Evolutionary conservation across 345 rosid genomes (phyloP).

Genomic region (Hibiscus mutabilis): DNA sequence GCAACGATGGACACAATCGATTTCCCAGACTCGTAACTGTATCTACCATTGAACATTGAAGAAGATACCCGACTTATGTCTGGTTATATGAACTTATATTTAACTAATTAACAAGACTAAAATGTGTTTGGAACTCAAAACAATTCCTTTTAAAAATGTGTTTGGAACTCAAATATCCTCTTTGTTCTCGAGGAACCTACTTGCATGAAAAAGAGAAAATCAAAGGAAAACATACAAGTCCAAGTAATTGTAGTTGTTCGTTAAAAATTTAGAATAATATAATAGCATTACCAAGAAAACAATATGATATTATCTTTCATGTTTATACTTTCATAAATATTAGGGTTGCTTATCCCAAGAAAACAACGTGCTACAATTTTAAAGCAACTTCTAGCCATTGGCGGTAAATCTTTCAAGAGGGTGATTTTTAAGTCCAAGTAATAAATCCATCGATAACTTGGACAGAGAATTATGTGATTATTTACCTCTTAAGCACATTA

Average conservation of each 20-base stretch:
- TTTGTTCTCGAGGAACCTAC: slow-evolving; percentile 70
- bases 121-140: too few relatives aligned
- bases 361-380: too few relatives aligned
- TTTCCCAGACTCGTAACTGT: too few relatives aligned
- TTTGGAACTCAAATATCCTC: too few relatives aligned
- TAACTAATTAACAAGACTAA: too few relatives aligned
- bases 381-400: background rate
- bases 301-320: background rate
- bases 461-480: background rate
- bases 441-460: background rate
- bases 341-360: background rate
- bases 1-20: too few relatives aligned
- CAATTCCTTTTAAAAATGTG: too few relatives aligned
- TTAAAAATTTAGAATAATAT: background rate
- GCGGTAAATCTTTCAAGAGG: background rate
- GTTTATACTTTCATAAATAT: background rate
- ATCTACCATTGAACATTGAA: too few relatives aligned
- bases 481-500: slow-evolving; percentile 79
- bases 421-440: too few relatives aligned
- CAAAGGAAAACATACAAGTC: background rate
- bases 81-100: too few relatives aligned
- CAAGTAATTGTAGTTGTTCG: background rate
- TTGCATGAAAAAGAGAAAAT: background rate
- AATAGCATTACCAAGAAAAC: background rate
- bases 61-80: too few relatives aligned